phyloP scores from a whole-genome alignment of 257 asterid species.

The Solanum lycopersicoides region DNA sequence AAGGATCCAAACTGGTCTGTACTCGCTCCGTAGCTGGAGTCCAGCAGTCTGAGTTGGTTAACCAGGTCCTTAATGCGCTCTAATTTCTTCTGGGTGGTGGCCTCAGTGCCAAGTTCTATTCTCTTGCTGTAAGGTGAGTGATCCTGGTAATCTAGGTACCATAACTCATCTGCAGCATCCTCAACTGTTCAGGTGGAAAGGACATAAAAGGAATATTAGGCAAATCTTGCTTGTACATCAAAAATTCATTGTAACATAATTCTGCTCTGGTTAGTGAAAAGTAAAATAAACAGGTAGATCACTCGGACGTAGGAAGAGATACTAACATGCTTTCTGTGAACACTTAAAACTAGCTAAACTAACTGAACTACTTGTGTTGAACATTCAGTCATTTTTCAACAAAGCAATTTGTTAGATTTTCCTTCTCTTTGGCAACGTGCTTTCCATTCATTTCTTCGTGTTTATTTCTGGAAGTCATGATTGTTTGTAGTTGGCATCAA shows the following conservation, averaged over 20 bases:
- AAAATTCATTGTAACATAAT: background rate
- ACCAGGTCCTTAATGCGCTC: constrained; percentile 31
- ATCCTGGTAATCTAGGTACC: constrained; percentile 39
- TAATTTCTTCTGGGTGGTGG: constrained; percentile 26
- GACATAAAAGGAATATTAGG: constrained; percentile 10
- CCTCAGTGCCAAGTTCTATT: constrained; percentile 6
- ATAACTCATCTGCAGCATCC: constrained; percentile 43
- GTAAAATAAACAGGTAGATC: background rate
- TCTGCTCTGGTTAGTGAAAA: background rate
- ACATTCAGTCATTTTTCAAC: background rate
- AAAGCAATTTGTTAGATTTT: background rate
- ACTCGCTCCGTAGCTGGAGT: constrained; percentile 20
- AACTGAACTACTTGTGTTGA: background rate
- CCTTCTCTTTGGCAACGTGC: background rate
- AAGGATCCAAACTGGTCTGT: constrained; percentile 13
- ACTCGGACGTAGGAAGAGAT: background rate
- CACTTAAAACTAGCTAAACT: background rate
- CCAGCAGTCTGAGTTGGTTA: constrained; percentile 30
- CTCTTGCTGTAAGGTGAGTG: constrained; percentile 20
- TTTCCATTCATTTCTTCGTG: background rate
- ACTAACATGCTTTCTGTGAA: background rate
- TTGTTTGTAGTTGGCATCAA: background rate
- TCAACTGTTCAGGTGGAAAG: constrained; percentile 17
- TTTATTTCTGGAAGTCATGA: background rate
- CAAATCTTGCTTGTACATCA: constrained; percentile 4